Percentiles rank a stretch among this genome's conserved stretches.
Evolutionary conservation across 2,329 filamentous ascomycete genomes (phyloP).

Genomic region (Aspergillus sp.): DNA sequence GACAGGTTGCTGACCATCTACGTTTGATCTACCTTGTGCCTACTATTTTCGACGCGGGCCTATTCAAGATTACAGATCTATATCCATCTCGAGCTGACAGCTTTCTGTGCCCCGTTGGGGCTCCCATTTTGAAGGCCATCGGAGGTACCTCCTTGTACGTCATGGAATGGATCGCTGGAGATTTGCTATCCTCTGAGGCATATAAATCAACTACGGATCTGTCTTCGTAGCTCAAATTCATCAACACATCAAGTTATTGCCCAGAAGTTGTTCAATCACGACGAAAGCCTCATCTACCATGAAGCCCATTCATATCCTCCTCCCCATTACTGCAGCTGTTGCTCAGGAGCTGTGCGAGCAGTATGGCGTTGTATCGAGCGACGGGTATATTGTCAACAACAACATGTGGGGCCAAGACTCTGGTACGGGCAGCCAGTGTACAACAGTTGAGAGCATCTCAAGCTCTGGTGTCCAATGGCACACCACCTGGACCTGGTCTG

Average conservation of each 20-base stretch:
- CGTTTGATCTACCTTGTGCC: not conserved
- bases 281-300: not conserved
- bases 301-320: not conserved
- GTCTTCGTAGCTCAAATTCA: not conserved
- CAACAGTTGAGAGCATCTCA: constrained; percentile 33
- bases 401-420: constrained; percentile 47
- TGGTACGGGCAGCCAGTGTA: constrained; percentile 42
- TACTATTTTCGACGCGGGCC: not conserved
- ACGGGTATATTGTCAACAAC: constrained; percentile 48
- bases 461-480: constrained; percentile 35
- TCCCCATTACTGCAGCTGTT: not conserved
- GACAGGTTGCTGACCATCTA: not conserved
- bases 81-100: not conserved
- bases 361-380: constrained; percentile 32
- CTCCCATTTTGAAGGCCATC: not conserved
- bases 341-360: constrained; percentile 14
- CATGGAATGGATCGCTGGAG: not conserved
- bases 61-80: not conserved
- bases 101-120: not conserved
- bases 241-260: not conserved
- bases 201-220: not conserved
- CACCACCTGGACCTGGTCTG: constrained; percentile 44
- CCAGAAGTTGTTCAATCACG: too few relatives aligned
- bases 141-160: not conserved
- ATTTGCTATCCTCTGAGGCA: not conserved